Percentiles rank a stretch among this genome's conserved stretches.
Evolutionary conservation across 768 basidiomycete species (phyloP).

Genomic region (Boletus tomentosulus): DNA sequence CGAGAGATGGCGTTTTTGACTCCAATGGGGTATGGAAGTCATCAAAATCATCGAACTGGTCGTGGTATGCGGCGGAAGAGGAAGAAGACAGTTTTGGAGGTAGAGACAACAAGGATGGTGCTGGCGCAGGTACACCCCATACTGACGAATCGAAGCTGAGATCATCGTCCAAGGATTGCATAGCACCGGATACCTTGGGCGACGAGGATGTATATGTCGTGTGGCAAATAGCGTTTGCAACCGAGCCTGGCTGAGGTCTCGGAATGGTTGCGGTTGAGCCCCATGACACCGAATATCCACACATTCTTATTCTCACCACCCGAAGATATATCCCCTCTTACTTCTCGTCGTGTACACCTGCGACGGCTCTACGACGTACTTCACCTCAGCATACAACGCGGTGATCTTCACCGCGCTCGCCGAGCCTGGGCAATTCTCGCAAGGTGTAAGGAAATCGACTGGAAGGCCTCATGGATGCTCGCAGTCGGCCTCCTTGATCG

Average conservation of each 20-base stretch:
- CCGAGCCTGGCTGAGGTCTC: neutral
- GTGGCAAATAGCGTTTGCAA: conserved; percentile 1
- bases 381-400: conserved; percentile 63
- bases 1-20: conserved; percentile 39
- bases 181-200: neutral
- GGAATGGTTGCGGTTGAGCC: neutral
- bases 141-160: conserved; percentile 68
- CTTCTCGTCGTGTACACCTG: conserved; percentile 66
- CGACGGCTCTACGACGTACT: conserved; percentile 72
- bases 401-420: conserved; percentile 58
- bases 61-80: conserved; percentile 27
- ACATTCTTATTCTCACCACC: conserved; percentile 61
- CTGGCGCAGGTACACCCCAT: conserved; percentile 52
- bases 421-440: conserved; percentile 72
- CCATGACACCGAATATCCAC: conserved; percentile 31
- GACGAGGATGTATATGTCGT: conserved; percentile 5
- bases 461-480: conserved; percentile 68
- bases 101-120: conserved; percentile 28
- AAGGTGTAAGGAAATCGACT: conserved; percentile 74
- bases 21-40: conserved; percentile 46
- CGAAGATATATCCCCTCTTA: conserved; percentile 44
- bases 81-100: conserved; percentile 20
- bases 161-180: conserved; percentile 62
- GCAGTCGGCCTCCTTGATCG: conserved; percentile 54
- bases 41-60: conserved; percentile 51